A percentile compares a stretch with the other conserved stretches of the same genome.
These are phyloP conservation scores for Lodderomyces metapsilosis DNA, from an alignment of 1,139 yeast genomes.

Conservation along the genomic window DNA sequence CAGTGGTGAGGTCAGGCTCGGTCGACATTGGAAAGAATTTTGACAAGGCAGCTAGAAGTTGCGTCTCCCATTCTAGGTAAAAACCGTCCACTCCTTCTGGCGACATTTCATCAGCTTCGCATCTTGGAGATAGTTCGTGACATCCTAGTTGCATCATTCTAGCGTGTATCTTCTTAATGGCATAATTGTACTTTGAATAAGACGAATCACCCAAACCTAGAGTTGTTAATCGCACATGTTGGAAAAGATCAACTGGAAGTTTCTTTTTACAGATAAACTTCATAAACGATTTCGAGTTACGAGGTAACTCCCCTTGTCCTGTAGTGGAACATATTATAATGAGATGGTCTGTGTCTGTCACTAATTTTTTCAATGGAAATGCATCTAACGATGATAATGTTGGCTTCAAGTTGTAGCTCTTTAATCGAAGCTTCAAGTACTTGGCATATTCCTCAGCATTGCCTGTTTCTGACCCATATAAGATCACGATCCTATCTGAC, in stretches of 20 bases:
- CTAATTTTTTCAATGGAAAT: constrained; percentile 51
- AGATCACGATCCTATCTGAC: constrained; percentile 45
- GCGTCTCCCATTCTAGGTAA: constrained; percentile 70
- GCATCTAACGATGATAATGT: constrained; percentile 59
- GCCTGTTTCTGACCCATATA: constrained; percentile 94
- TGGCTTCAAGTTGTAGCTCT: constrained; percentile 55
- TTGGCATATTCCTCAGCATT: constrained; percentile 86
- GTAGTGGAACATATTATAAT: constrained; percentile 83
- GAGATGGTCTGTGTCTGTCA: constrained; percentile 49
- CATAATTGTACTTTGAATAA: constrained; percentile 83
- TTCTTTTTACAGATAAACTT: constrained; percentile 64
- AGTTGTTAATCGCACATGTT: constrained; percentile 62
- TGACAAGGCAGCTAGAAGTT: constrained; percentile 43
- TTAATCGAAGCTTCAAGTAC: constrained; percentile 55
- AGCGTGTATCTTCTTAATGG: constrained; percentile 75
- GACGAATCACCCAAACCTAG: constrained; percentile 97
- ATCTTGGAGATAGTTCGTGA: constrained; percentile 62
- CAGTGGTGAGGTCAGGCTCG: constrained; percentile 15
- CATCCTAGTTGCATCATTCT: constrained; percentile 84
- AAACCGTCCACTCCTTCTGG: constrained; percentile 78
- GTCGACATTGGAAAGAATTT: constrained; percentile 1
- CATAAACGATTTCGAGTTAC: constrained; percentile 75
- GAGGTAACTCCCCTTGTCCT: constrained; percentile 93
- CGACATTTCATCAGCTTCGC: constrained; percentile 87
- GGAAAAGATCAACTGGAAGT: constrained; percentile 62